A percentile compares a stretch with the other conserved stretches of the same genome.
Evolutionary conservation across 768 basidiomycete species (phyloP).

Genomic region (Favolaschia claudopus): DNA sequence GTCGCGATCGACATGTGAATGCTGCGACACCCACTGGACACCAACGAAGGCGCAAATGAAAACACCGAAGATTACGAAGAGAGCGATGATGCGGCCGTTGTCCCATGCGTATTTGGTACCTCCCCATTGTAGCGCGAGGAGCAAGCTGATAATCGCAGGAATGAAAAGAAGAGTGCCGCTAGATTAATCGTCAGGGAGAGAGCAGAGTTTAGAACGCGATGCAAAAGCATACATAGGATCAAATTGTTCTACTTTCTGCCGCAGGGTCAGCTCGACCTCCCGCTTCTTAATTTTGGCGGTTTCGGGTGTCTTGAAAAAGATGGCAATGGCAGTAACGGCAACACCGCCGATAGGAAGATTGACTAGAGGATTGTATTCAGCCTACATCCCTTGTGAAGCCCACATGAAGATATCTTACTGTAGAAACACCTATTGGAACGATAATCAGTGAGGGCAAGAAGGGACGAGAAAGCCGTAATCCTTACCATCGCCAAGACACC

Average conservation of each 20-base stretch:
- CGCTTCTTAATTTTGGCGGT: not conserved
- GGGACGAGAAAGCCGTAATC: not conserved
- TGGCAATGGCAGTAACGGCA: not conserved
- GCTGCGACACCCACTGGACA: too few species aligned
- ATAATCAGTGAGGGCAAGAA: not conserved
- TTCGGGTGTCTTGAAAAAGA: slow-evolving; percentile 25
- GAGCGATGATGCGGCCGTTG: slow-evolving; percentile 27
- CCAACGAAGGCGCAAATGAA: slow-evolving; percentile 17
- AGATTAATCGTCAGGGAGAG: too few species aligned
- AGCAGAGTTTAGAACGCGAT: too few species aligned
- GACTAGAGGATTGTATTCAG: too few species aligned
- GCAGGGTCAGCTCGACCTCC: not conserved
- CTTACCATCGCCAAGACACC: slow-evolving; percentile 45
- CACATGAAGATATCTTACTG: too few species aligned
- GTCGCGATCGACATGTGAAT: too few species aligned
- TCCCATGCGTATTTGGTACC: slow-evolving; percentile 52
- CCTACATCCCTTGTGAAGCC: too few species aligned
- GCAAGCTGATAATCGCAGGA: slow-evolving; percentile 21
- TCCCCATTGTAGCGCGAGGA: slow-evolving; percentile 53
- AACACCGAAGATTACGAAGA: slow-evolving; percentile 25
- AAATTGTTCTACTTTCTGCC: slow-evolving; percentile 16
- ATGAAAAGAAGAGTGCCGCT: slow-evolving; percentile 24
- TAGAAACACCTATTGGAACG: slow-evolving; percentile 39
- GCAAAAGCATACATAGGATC: too few species aligned
- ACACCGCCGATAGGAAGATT: slow-evolving; percentile 27